Conservation (phyloP, 306 rosid species). For the Lathyrus tuberosus region DNA sequence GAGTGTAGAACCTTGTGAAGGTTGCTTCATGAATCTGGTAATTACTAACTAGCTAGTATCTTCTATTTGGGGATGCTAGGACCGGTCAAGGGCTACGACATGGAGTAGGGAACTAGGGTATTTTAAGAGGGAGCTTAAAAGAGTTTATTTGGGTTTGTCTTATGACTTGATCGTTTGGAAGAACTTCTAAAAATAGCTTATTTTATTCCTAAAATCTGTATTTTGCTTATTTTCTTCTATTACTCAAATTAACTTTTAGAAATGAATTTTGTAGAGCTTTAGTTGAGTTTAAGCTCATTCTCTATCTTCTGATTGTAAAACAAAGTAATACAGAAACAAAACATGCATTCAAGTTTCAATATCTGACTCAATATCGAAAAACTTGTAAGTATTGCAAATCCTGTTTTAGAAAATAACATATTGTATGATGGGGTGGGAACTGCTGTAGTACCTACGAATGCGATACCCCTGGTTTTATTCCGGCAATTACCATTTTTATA, state of each 20-base stretch:
- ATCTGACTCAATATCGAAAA: no score
- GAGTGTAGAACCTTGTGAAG: conserved; percentile 21
- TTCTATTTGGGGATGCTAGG: conserved; percentile 17
- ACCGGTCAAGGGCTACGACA: not conserved
- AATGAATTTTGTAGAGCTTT: not conserved
- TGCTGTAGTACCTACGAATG: no score
- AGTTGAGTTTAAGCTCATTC: not conserved
- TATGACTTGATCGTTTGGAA: not conserved
- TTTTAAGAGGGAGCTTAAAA: not conserved
- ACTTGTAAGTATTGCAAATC: no score
- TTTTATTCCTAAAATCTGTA: not conserved
- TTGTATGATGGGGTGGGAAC: no score
- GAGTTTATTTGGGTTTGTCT: not conserved
- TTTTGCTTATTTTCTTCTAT: not conserved
- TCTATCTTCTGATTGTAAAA: not conserved
- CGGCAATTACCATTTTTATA: no score
- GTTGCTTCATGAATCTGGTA: conserved; percentile 27
- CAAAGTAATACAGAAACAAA: not conserved
- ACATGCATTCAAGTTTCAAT: no score
- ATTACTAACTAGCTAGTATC: conserved; percentile 25
- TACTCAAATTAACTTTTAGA: not conserved
- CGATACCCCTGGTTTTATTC: no score
- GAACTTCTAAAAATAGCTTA: not conserved
- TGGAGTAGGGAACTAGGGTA: conserved; percentile 21
- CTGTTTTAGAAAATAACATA: no score